These are phyloP conservation scores for Rozella allomycis DNA, from an alignment of 371 early-diverging fungal genomes.

Conservation along the genomic window DNA sequence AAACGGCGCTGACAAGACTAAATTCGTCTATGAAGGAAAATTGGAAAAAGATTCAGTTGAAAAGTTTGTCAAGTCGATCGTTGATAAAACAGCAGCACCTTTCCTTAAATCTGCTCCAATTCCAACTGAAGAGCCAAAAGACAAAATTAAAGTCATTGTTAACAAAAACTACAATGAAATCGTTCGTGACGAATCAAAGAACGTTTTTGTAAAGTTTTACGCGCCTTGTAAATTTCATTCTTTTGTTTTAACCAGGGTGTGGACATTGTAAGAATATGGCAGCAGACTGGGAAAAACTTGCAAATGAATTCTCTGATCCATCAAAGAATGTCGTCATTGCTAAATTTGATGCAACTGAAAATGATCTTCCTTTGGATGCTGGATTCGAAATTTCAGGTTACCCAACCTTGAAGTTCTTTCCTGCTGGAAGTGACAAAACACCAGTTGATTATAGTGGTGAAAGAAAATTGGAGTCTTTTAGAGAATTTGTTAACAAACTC, in stretches of 20 bases:
- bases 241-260: conserved; percentile 49
- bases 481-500: conserved; percentile 55
- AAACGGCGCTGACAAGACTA: conserved; percentile 20
- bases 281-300: conserved; percentile 57
- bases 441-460: conserved; percentile 63
- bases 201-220: conserved; percentile 83
- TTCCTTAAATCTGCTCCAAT: conserved; percentile 21
- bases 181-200: conserved; percentile 63
- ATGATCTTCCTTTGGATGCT: conserved; percentile 61
- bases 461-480: conserved; percentile 47
- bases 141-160: too few species aligned
- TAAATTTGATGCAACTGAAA: conserved; percentile 86
- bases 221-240: conserved; percentile 26
- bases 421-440: conserved; percentile 52
- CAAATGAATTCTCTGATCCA: conserved; percentile 8
- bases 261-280: conserved; percentile 77
- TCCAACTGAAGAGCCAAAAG: too few species aligned
- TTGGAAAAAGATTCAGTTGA: background rate
- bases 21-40: conserved; percentile 2
- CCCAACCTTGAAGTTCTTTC: conserved; percentile 84
- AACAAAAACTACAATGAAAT: conserved; percentile 42
- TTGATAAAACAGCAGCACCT: too few species aligned
- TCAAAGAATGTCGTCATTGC: conserved; percentile 33
- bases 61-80: too few species aligned
- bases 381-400: conserved; percentile 36